Base-by-base conservation (phyloP, 1,284 basidiomycete species). In the Phylloboletellus chloephorus region DNA sequence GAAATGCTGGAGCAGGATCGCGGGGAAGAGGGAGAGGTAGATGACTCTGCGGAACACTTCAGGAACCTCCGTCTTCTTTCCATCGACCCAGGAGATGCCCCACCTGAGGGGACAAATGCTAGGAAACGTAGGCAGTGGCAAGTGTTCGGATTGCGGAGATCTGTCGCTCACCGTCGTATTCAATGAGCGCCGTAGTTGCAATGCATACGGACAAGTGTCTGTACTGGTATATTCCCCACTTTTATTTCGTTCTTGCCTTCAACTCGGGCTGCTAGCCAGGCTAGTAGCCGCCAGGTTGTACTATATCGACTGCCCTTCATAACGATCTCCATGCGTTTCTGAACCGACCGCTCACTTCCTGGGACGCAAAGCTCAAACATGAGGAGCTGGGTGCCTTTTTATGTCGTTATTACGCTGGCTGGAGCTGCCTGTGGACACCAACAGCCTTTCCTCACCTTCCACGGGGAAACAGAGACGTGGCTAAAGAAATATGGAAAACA, bases 1-100 rank as follows among this genome's bases (percentile, higher is more conserved):
- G 86, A 89, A 50, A 71, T 88, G 10, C 55, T 86, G 36, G 85
- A 88, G 49, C 76, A 81, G 50, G 86, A 89, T 41, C 72, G 79
- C 15, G 77, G 74, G 4, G 82, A 84, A 57, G 85, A 86, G 46
- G 79, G 74, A 3, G 84, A 87, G 57, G 74, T 78, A 3, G 86
- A 89, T 53, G 81, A 89, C 56, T 79, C 81, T 10, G 67, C 67
- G 4, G 80, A 85, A 33, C 54, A 44, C 23, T 46, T 61, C 11
- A 63, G 77, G 23, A 51, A 56, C 13, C 64, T 76, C 20, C 61
- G 69, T 22, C 64, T 75, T 15, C 49, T 79, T 32, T 46, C 53
- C 13, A 41, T 63, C 41, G 38, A 39, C 34, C 48, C 54, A 29
- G 44, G 41, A 35, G 43, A 29, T 22, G 11, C 38, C 24, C 39